Conservation (phyloP, 139 green algal species). For the Tetraselmis chui region DNA sequence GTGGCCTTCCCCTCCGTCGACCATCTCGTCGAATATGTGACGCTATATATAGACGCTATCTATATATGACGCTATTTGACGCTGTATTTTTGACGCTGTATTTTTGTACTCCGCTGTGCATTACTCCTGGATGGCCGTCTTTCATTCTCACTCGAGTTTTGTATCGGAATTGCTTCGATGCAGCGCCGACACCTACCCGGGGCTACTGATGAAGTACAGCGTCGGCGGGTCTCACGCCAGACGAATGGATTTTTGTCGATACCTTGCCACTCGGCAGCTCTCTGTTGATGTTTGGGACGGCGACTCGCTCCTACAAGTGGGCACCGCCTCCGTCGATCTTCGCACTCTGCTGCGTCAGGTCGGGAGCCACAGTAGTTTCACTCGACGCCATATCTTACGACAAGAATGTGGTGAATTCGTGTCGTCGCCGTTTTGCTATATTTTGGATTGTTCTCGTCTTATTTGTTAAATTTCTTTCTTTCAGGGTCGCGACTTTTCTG, state of each 20-base stretch:
- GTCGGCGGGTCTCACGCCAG: conserved; percentile 5
- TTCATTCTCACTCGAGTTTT: background rate
- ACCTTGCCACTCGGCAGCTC: conserved; percentile 42
- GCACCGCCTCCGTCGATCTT: conserved; percentile 37
- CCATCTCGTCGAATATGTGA: background rate
- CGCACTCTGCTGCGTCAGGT: conserved; percentile 51
- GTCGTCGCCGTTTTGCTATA: too few relatives aligned
- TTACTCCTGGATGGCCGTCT: too few relatives aligned
- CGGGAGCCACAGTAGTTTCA: too few relatives aligned
- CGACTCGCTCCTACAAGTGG: conserved; percentile 54
- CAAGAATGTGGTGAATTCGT: too few relatives aligned
- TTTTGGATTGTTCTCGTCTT: too few relatives aligned
- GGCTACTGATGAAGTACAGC: background rate
- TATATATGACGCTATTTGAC: too few relatives aligned
- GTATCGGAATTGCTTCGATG: background rate
- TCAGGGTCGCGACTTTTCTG: conserved; percentile 32
- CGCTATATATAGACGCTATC: too few relatives aligned
- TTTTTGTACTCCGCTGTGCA: too few relatives aligned
- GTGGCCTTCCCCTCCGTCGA: background rate
- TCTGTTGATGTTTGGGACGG: conserved; percentile 62
- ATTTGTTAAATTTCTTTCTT: background rate
- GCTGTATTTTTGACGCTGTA: too few relatives aligned
- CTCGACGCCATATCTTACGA: too few relatives aligned
- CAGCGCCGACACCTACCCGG: background rate
- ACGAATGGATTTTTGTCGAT: conserved; percentile 40